These are phyloP conservation scores for Nidula microcarpa DNA, from an alignment of 768 basidiomycete species.

Conservation along the genomic window DNA sequence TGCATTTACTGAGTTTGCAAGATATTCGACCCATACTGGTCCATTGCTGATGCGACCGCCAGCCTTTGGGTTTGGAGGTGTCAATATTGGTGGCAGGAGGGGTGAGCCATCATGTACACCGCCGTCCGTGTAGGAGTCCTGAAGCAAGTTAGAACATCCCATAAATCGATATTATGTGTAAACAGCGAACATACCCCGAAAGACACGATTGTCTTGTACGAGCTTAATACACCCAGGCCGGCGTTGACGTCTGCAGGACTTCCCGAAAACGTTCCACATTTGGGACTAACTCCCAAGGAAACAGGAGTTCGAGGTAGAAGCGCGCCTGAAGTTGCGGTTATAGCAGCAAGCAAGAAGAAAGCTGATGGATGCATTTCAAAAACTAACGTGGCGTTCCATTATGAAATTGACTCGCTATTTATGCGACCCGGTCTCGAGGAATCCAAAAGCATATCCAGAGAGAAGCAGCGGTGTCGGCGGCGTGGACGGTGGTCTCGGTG, in stretches of 20 bases:
- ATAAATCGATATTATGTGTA: not conserved
- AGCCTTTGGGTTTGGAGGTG: slow-evolving; percentile 39
- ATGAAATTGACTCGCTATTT: too few species aligned
- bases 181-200: slow-evolving; percentile 37
- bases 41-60: slow-evolving; percentile 53
- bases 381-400: not conserved
- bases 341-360: slow-evolving; percentile 11
- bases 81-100: slow-evolving; percentile 35
- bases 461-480: too few species aligned
- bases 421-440: too few species aligned
- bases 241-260: slow-evolving; percentile 39
- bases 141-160: not conserved
- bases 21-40: slow-evolving; percentile 43
- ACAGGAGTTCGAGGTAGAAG: slow-evolving; percentile 16
- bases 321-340: slow-evolving; percentile 14
- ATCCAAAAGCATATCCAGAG: too few species aligned
- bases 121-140: slow-evolving; percentile 42
- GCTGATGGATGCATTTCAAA: not conserved
- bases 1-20: slow-evolving; percentile 35
- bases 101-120: slow-evolving; percentile 44
- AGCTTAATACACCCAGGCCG: slow-evolving; percentile 29
- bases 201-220: slow-evolving; percentile 44
- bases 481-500: too few species aligned
- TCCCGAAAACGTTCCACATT: slow-evolving; percentile 38
- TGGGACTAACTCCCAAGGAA: slow-evolving; percentile 40